A percentile compares a stretch with the other conserved stretches of the same genome.
phyloP scores from a whole-genome alignment of 2,329 filamentous ascomycete genomes.

The Fonsecaea multimorphosa region DNA sequence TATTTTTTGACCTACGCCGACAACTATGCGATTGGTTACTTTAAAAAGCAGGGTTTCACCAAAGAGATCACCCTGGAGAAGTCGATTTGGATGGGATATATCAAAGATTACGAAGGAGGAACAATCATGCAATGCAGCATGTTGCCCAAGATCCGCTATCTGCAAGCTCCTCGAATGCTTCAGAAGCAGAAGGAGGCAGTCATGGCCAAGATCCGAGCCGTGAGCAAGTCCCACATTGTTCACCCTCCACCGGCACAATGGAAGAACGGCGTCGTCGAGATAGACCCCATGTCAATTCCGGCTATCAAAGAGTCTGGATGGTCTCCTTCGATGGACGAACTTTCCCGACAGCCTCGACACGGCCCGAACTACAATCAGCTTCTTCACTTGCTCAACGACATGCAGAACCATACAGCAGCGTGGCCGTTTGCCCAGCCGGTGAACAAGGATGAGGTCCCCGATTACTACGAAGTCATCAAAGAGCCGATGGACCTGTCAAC shows the following conservation, averaged over 20 bases:
- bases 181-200: constrained; percentile 97
- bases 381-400: constrained; percentile 87
- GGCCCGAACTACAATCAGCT: constrained; percentile 96
- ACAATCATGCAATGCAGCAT: constrained; percentile 99
- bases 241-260: constrained; percentile 86
- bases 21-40: constrained; percentile 98
- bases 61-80: constrained; percentile 95
- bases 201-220: constrained; percentile 90
- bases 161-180: constrained; percentile 90
- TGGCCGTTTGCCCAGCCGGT: constrained; percentile 97
- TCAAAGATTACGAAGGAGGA: constrained; percentile 98
- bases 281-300: constrained; percentile 84
- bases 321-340: constrained; percentile 97
- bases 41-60: constrained; percentile 98
- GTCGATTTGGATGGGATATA: constrained; percentile 97
- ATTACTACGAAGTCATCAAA: constrained; percentile 98
- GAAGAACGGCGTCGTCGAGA: constrained; percentile 74
- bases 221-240: constrained; percentile 84
- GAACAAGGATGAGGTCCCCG: constrained; percentile 93
- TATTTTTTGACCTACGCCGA: constrained; percentile 98
- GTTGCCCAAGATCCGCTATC: constrained; percentile 91
- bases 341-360: constrained; percentile 91
- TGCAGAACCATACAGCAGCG: constrained; percentile 89
- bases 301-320: constrained; percentile 92
- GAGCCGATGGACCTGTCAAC: constrained; percentile 96